Evolutionary conservation across 1,284 basidiomycete genomes (phyloP), one percentile per base, ranked within the genome.

Genomic region (Moesziomyces globuligerus): DNA sequence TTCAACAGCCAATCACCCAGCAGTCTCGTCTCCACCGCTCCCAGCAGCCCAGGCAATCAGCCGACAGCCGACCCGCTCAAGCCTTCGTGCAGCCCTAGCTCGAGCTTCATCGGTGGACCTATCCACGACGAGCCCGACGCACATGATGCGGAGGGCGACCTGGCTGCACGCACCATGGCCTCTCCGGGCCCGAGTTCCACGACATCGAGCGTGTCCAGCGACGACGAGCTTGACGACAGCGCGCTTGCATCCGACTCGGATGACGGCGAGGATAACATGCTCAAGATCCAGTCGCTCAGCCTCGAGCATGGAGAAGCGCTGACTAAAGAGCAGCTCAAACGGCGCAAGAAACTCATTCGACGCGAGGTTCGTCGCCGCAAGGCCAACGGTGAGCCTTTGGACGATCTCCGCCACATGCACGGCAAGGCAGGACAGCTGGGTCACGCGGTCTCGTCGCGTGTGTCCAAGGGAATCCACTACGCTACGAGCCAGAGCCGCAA

Each of bases 401-500:
- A 67, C 24, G 55, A 72, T 15, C 48, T 61, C n/a, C 29, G 53
- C 34, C 60, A 67, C 23, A 18, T 56, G 26, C 64, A 61, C 17
- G 47, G 53, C n/a, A 51, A 54, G 18, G 28, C 52, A 9, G 54
- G 58, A 11, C 53, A 69, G 41, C 53, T 69, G n/a, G 47, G 61
- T 21, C 61, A 72, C 41, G 45, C 39, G 24, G 53, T 78, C 6
- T 61, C 67, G 8, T 39, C 56, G 11, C 65, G 61, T 11, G 70
- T 79, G 26, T 65, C 65, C 5, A 62, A 68, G n/a, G 70, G 73
- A n/a, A 50, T 79, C 23, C 56, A 66, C 29, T 78, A 78, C 40
- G 76, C 67, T 11, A 53, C 67, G 8, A 75, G 67, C 45, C 46
- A 60, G 48, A 71, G 66, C 39, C 69, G 78, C 34, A 77, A 74